Evolutionary conservation across 2,329 filamentous ascomycete species (phyloP).

Genomic region (Trichocomaceae sp.): DNA sequence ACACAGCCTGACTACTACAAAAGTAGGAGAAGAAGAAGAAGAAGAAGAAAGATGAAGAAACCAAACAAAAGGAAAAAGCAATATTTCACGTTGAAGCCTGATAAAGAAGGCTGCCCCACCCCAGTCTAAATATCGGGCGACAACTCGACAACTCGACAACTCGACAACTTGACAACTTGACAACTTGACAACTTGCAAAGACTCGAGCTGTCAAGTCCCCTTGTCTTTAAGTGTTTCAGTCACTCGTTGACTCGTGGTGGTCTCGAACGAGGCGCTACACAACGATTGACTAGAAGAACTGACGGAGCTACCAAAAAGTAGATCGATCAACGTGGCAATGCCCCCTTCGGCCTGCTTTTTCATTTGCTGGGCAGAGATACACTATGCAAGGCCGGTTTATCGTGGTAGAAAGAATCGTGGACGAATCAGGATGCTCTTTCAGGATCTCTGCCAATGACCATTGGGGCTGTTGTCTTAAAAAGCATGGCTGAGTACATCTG

Average conservation of each 20-base stretch:
- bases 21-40: background rate
- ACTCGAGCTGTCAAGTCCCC: background rate
- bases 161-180: no score
- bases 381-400: background rate
- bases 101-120: conserved; percentile 10
- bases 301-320: background rate
- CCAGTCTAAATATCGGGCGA: conserved; percentile 5
- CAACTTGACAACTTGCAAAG: conserved; percentile 2
- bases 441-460: background rate
- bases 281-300: conserved; percentile 2
- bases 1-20: background rate
- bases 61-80: background rate
- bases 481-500: conserved; percentile 4
- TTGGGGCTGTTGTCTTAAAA: background rate
- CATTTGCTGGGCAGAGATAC: background rate
- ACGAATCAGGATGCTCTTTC: conserved; percentile 4
- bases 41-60: background rate
- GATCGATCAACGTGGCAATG: conserved; percentile 10
- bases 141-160: no score
- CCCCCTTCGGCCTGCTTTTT: background rate
- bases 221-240: background rate
- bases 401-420: conserved; percentile 7
- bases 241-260: background rate
- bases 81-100: conserved; percentile 5
- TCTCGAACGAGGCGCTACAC: background rate